phyloP scores from a whole-genome alignment of 352 stramenopile species.

The Globisporangium radiosum region DNA sequence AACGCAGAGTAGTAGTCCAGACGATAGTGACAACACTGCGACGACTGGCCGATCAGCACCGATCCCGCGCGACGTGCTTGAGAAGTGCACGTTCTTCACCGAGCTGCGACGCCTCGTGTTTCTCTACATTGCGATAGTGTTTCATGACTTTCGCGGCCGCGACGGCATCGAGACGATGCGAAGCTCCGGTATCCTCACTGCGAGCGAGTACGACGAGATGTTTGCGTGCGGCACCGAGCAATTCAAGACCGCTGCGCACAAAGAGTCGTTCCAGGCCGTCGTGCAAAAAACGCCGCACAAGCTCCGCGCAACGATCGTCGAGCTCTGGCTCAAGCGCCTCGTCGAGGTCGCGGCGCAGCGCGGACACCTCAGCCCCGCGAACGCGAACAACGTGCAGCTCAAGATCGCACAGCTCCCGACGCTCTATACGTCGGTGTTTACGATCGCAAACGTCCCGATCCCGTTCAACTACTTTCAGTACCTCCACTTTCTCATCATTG shows the following conservation, averaged over 20 bases:
- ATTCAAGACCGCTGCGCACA: slow-evolving; percentile 30
- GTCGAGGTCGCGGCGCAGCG: slow-evolving; percentile 58
- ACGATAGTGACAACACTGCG: slow-evolving; percentile 7
- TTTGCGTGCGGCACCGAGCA: slow-evolving; percentile 63
- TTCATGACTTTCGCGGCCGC: slow-evolving; percentile 65
- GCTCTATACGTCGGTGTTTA: slow-evolving; percentile 79
- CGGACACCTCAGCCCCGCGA: slow-evolving; percentile 46
- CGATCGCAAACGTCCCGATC: slow-evolving; percentile 81
- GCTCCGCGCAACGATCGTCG: slow-evolving; percentile 63
- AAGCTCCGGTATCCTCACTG: slow-evolving; percentile 40
- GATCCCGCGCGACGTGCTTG: slow-evolving; percentile 47
- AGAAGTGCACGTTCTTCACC: slow-evolving; percentile 76
- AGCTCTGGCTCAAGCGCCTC: slow-evolving; percentile 74
- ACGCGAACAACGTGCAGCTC: slow-evolving; percentile 50
- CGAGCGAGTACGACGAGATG: slow-evolving; percentile 66
- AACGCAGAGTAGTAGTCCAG: slow-evolving; percentile 7
- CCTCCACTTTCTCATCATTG: slow-evolving; percentile 55
- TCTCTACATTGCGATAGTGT: slow-evolving; percentile 79
- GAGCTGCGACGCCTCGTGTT: slow-evolving; percentile 75
- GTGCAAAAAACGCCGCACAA: slow-evolving; percentile 63
- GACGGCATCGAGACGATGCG: slow-evolving; percentile 67
- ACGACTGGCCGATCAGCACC: slow-evolving; percentile 5
- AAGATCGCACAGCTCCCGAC: slow-evolving; percentile 63
- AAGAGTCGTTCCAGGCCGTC: slow-evolving; percentile 51
- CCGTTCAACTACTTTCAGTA: slow-evolving; percentile 87